Percentiles rank a stretch among this genome's conserved stretches.
Evolutionary conservation across 805 yeast species (phyloP).

Genomic region (Blastobotrys terrestris): DNA sequence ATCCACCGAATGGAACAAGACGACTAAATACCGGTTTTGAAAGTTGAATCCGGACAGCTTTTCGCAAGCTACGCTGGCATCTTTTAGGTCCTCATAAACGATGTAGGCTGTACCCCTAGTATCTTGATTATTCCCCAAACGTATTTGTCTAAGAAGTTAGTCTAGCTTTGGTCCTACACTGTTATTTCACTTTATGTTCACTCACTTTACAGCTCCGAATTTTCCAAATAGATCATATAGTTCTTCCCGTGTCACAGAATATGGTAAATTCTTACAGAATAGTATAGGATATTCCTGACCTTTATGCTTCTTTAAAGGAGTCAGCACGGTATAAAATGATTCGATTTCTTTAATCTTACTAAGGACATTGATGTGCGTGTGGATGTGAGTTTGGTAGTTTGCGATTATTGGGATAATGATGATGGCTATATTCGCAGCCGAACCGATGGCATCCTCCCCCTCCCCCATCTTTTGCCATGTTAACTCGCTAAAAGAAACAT

Average conservation of each 20-base stretch:
- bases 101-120: constrained; percentile 51
- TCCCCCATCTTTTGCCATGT: too few relatives aligned
- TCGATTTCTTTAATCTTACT: not conserved
- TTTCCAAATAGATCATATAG: constrained; percentile 48
- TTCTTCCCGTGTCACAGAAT: constrained; percentile 39
- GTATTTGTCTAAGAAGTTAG: constrained; percentile 37
- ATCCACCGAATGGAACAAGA: constrained; percentile 43
- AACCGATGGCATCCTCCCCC: too few relatives aligned
- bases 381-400: not conserved
- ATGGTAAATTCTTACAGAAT: constrained; percentile 54
- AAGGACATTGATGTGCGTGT: not conserved
- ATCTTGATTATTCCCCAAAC: constrained; percentile 37
- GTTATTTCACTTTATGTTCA: not conserved
- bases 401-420: too few relatives aligned
- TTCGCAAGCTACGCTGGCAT: constrained; percentile 47
- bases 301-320: not conserved
- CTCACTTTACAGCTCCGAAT: constrained; percentile 44
- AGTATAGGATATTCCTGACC: constrained; percentile 30
- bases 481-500: not conserved
- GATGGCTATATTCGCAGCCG: too few relatives aligned
- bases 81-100: constrained; percentile 42
- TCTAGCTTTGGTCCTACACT: not conserved
- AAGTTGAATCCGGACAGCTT: constrained; percentile 56
- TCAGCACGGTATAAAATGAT: not conserved
- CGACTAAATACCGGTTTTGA: constrained; percentile 53